A percentile compares a stretch with the other conserved stretches of the same genome.
These are phyloP conservation scores for Dianthus caryophyllus DNA, from an alignment of 148 eudicot species.

Conservation along the genomic window DNA sequence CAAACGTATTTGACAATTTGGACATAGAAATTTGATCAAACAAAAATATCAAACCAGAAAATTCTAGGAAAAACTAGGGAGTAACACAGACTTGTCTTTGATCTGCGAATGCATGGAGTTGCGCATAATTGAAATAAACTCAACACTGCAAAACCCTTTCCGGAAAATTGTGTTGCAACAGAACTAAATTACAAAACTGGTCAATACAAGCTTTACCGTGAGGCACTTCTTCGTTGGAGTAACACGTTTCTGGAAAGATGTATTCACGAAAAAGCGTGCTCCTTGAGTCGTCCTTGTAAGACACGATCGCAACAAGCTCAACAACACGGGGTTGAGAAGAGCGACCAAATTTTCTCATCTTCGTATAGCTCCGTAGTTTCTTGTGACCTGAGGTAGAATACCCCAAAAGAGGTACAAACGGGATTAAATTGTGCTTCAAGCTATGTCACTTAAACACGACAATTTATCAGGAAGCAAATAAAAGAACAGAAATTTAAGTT, in stretches of 20 bases:
- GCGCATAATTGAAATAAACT: neutral
- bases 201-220: neutral
- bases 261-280: neutral
- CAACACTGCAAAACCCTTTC: neutral
- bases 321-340: neutral
- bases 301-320: neutral
- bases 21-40: no score
- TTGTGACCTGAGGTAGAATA: slow-evolving; percentile 38
- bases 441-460: neutral
- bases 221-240: neutral
- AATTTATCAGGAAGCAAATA: neutral
- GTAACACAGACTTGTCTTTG: no score
- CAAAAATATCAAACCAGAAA: no score
- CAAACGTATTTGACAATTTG: no score
- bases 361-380: slow-evolving; percentile 52
- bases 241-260: neutral
- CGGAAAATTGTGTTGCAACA: neutral
- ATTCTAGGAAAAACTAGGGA: no score
- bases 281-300: slow-evolving; percentile 1
- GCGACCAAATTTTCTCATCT: slow-evolving; percentile 20
- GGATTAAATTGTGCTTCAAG: neutral
- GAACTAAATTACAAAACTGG: neutral
- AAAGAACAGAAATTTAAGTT: neutral
- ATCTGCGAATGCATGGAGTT: neutral
- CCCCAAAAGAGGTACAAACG: neutral